Percentiles rank a stretch among this genome's conserved stretches.
Conservation (phyloP, 176 grass and related monocot species). For the Eleusine coracana region DNA sequence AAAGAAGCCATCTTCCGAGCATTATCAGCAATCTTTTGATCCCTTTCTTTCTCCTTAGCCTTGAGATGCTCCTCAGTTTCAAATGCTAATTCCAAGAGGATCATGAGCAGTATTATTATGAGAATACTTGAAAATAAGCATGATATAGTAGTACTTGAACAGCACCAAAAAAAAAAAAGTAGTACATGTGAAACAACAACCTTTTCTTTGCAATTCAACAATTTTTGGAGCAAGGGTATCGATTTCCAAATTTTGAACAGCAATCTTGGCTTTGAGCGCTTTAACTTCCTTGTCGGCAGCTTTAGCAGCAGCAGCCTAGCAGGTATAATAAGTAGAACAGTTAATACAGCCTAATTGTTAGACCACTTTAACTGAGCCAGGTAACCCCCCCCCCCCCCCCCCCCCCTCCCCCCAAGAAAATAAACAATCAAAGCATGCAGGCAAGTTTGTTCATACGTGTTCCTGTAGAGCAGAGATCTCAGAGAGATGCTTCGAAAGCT, state of each 20-base stretch:
- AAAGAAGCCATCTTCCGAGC: conserved; percentile 52
- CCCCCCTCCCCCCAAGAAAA: background rate
- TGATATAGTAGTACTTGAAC: conserved; percentile 13
- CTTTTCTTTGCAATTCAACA: conserved; percentile 76
- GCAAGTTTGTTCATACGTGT: conserved; percentile 52
- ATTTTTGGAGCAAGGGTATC: conserved; percentile 52
- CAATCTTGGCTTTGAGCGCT: conserved; percentile 63
- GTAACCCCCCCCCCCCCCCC: background rate
- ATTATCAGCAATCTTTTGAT: conserved; percentile 55
- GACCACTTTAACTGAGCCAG: conserved; percentile 1
- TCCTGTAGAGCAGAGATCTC: conserved; percentile 68
- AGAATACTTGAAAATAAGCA: background rate
- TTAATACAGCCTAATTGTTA: conserved; percentile 15
- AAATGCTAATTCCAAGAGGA: conserved; percentile 36
- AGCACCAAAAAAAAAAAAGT: conserved; percentile 14
- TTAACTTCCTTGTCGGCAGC: conserved; percentile 84
- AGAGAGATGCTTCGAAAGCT: conserved; percentile 65
- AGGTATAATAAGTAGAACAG: conserved; percentile 21
- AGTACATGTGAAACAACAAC: conserved; percentile 38
- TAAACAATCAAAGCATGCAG: background rate
- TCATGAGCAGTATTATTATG: conserved; percentile 7
- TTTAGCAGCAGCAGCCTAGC: conserved; percentile 68
- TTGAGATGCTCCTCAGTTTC: conserved; percentile 58
- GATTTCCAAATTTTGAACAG: conserved; percentile 49
- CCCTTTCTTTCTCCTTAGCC: conserved; percentile 59